Evolutionary conservation across 345 rosid species (phyloP).

Genomic region (Jatropha curcas): DNA sequence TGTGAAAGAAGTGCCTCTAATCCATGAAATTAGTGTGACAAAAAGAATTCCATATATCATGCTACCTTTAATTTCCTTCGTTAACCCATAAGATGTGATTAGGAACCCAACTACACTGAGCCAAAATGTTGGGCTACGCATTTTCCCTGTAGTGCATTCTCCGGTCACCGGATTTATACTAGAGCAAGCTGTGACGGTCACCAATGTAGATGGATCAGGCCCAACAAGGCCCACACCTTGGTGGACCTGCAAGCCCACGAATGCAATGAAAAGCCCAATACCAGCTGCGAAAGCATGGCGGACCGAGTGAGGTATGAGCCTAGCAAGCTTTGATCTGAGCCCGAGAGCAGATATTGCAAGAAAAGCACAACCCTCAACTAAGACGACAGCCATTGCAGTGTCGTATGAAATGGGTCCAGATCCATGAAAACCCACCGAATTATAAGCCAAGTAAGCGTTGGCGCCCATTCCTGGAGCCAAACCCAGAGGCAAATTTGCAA

Average conservation of each 20-base stretch:
- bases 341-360: slow-evolving; percentile 58
- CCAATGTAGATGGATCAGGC: slow-evolving; percentile 64
- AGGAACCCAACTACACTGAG: slow-evolving; percentile 64
- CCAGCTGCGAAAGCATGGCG: slow-evolving; percentile 69
- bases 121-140: slow-evolving; percentile 86
- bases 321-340: slow-evolving; percentile 59
- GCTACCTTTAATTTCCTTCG: slow-evolving; percentile 73
- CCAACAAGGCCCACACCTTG: slow-evolving; percentile 85
- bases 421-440: slow-evolving; percentile 79
- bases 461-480: slow-evolving; percentile 95
- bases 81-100: slow-evolving; percentile 62
- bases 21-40: slow-evolving; percentile 78
- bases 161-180: slow-evolving; percentile 50
- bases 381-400: slow-evolving; percentile 69
- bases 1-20: slow-evolving; percentile 71
- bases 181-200: slow-evolving; percentile 68
- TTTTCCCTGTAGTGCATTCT: slow-evolving; percentile 56
- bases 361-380: slow-evolving; percentile 68
- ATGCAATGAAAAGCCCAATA: slow-evolving; percentile 83
- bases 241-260: slow-evolving; percentile 74
- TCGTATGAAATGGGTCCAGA: slow-evolving; percentile 67
- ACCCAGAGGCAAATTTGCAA: slow-evolving; percentile 80
- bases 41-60: slow-evolving; percentile 77
- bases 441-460: slow-evolving; percentile 75
- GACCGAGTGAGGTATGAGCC: slow-evolving; percentile 64